These are phyloP conservation scores for Sphaceloma murrayae DNA, from an alignment of 2,329 filamentous ascomycete species.

Conservation along the genomic window DNA sequence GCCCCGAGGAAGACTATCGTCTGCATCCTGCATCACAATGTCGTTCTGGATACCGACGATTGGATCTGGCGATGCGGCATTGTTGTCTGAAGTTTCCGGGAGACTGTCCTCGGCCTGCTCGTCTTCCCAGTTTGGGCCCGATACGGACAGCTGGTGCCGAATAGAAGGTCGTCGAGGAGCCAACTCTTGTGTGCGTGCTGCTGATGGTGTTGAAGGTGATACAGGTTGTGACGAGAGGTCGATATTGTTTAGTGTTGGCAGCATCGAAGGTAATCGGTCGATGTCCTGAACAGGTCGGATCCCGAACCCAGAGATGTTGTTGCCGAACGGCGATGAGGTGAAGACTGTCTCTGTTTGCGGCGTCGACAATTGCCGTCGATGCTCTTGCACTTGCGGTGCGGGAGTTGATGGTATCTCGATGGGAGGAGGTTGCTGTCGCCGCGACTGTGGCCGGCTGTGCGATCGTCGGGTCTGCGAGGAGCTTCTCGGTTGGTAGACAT, in stretches of 20 bases:
- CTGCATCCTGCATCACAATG: slow-evolving; percentile 81
- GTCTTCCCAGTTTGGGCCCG: slow-evolving; percentile 73
- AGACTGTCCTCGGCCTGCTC: slow-evolving; percentile 72
- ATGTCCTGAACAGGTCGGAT: slow-evolving; percentile 69
- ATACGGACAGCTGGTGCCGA: slow-evolving; percentile 75
- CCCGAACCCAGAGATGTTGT: slow-evolving; percentile 42
- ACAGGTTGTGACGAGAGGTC: slow-evolving; percentile 80
- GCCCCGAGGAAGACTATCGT: slow-evolving; percentile 66
- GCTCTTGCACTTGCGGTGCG: slow-evolving; percentile 14
- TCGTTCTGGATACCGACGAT: slow-evolving; percentile 70
- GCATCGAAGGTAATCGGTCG: slow-evolving; percentile 76
- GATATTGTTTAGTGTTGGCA: slow-evolving; percentile 52
- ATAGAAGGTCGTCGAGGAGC: slow-evolving; percentile 67
- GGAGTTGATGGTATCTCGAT: slow-evolving; percentile 61
- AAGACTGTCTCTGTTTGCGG: slow-evolving; percentile 24
- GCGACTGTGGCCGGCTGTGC: slow-evolving; percentile 33
- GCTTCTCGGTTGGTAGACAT: slow-evolving; percentile 2
- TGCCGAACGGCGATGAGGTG: slow-evolving; percentile 25
- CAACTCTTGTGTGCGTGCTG: slow-evolving; percentile 42
- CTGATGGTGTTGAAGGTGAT: slow-evolving; percentile 76
- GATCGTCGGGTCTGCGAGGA: slow-evolving; percentile 14
- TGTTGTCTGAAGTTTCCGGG: slow-evolving; percentile 46
- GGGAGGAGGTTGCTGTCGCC: slow-evolving; percentile 74
- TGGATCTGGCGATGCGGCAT: slow-evolving; percentile 44
- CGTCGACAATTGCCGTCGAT: slow-evolving; percentile 24